Evolutionary conservation across 2,329 filamentous ascomycete species (phyloP), one percentile per base, ranked within the genome.

Genomic region (Cucurbitaria berberidis): DNA sequence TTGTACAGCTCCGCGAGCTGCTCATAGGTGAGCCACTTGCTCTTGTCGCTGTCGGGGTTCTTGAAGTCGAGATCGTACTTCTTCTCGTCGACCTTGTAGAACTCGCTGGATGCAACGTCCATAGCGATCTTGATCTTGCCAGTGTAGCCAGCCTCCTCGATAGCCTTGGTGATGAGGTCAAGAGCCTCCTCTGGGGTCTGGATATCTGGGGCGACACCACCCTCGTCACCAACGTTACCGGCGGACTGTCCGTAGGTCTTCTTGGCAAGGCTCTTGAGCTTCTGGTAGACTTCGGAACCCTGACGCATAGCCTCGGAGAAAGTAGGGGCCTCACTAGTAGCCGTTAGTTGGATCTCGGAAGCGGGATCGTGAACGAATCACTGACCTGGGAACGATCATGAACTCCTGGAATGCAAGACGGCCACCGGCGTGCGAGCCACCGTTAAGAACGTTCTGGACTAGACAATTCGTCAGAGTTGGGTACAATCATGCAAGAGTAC

Each of bases 31-130:
- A 99, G 84, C 95, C 95, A 98, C 87, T 99, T 98, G 84, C 81
- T 85, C 76, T 88, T 85, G 84, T 99, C 95, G 78, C 89, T 95
- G 63, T 98, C 89, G 74, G 95, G 93, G 88, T 99, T 99, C 91
- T 99, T 98, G 91, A 98, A 99, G 89, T 98, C 95, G 64, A 99
- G 86, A 77, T 99, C 95, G 86, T 99, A 99, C 86, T 98, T 98
- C 90, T 98, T 97, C 77, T 82, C 93, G 46, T 95, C 91, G 45
- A 74, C 68, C 77, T 98, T 98, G 89, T 99, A 99, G 86, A 99
- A 99, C 81, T 99, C 95, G 84, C 90, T 96, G 64, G 95, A 97
- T 65, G 95, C 95, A 76, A 98, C 93, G 75, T 99, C 95, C 92
- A 99, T 96, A 77, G 95, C 95, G 73, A 99, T 99, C 80, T 96